Evolutionary conservation across 257 asterid species (phyloP), one percentile per base, ranked within the genome.

Genomic region (Penstemon barbatus): DNA sequence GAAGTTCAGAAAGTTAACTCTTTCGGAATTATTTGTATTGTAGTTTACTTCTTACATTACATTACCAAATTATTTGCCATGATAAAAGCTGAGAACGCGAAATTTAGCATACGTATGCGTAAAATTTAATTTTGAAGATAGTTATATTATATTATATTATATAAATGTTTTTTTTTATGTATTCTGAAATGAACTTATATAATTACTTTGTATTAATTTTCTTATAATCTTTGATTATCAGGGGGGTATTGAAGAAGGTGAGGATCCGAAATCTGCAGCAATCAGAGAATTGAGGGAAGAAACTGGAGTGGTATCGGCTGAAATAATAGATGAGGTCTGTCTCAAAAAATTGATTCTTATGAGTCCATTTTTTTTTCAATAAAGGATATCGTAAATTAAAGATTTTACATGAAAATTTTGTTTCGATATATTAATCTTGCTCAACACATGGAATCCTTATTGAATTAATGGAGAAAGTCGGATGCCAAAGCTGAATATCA

Each of bases 201-300:
- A 38, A 41, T 63, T 59, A 54, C 66, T 13, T 19, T 39, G 13
- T 38, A 4, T 42, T 59, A 39, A 61, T 42, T 54, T 56, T 25
- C 33, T 25, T 25, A 25, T 25, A 43, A 33, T 58, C 52, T 65
- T 77, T 61, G 61, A 57, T 55, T n/a, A 43, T 42, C 57, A 90
- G 98, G 98, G 98, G 15, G 96, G 95, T 12, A 90, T 93, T 74
- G 98, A 93, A 81, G 97, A 90, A 71, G 97, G 94, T 2, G 98
- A 93, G 76, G 98, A 90, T 60, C 97, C 98, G 53, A 88, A 79
- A 71, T 68, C 96, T 78, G 98, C 98, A 51, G 98, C 98, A 54
- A 72, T 84, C 57, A 84, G 98, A 77, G 97, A 90, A 84, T 62
- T 93, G 84, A 82, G 78, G 76, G 97, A 93, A 78, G 98, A 93